Conservation (phyloP, 2,329 filamentous ascomycete genomes). For the Colletotrichum neosansevieriae region DNA sequence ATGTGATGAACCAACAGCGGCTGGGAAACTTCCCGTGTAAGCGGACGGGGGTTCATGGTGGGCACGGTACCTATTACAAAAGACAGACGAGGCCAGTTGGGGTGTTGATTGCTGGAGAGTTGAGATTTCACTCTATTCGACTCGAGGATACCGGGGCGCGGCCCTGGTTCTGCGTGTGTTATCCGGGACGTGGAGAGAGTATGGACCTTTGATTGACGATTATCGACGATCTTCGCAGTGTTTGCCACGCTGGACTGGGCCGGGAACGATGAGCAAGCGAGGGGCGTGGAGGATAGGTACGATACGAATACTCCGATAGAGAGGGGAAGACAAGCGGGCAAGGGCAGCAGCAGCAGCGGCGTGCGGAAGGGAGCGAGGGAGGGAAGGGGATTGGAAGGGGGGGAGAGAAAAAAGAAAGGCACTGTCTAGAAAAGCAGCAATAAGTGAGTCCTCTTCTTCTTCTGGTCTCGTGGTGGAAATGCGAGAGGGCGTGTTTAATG, state of each 20-base stretch:
- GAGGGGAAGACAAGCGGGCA: constrained; percentile 7
- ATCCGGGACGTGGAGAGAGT: neutral
- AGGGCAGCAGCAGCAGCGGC: neutral
- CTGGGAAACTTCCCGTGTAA: constrained; percentile 18
- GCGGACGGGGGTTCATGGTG: neutral
- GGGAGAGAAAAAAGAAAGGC: constrained; percentile 30
- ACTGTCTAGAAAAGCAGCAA: constrained; percentile 18
- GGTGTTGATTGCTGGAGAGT: neutral
- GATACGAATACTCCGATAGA: neutral
- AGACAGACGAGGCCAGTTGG: neutral
- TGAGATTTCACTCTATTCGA: constrained; percentile 9
- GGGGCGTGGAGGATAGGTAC: constrained; percentile 8
- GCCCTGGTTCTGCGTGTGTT: constrained; percentile 22
- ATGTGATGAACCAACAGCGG: neutral
- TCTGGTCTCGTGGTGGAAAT: constrained; percentile 20
- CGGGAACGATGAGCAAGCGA: neutral
- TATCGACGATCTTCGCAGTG: constrained; percentile 8
- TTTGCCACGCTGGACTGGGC: constrained; percentile 1
- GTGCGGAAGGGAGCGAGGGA: constrained; percentile 1
- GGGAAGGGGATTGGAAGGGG: constrained; percentile 10
- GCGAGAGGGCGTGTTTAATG: constrained; percentile 38
- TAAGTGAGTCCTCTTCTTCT: constrained; percentile 5
- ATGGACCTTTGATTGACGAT: neutral
- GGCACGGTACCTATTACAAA: constrained; percentile 29
- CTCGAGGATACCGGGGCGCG: constrained; percentile 14